Evolutionary conservation across 371 early-diverging fungal genomes (phyloP).

Genomic region (Mucor racemosus): DNA sequence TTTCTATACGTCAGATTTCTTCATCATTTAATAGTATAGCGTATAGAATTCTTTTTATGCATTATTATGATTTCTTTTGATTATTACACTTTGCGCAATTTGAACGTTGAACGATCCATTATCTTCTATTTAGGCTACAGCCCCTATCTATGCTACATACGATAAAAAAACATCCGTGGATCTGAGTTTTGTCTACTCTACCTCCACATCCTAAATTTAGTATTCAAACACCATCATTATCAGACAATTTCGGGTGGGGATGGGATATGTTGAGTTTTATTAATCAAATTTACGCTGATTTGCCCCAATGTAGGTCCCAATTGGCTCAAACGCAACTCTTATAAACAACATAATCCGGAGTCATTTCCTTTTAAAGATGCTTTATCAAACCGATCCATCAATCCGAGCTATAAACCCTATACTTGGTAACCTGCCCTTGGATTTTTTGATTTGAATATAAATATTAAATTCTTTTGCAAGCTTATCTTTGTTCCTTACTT

Average conservation of each 20-base stretch:
- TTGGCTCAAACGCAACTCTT: conserved; percentile 8
- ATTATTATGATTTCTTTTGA: not conserved
- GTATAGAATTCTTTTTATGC: not conserved
- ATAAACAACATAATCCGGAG: conserved; percentile 13
- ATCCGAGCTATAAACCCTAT: conserved; percentile 18
- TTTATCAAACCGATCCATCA: conserved; percentile 16
- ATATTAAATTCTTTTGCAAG: not conserved
- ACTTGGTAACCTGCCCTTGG: conserved; percentile 15
- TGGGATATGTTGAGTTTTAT: conserved; percentile 2
- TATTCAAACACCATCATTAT: not conserved
- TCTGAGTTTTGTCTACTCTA: not conserved
- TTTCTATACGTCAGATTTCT: conserved; percentile 17
- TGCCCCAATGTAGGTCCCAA: not conserved
- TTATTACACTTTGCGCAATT: not conserved
- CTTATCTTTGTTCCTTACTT: not conserved
- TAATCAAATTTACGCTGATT: not conserved
- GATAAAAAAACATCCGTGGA: not conserved
- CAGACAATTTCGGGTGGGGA: conserved; percentile 6
- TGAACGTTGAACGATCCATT: too few relatives aligned
- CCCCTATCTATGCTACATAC: too few relatives aligned
- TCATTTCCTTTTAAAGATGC: conserved; percentile 16
- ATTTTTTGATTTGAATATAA: not conserved
- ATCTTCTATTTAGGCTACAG: too few relatives aligned
- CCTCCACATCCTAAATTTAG: conserved; percentile 1
- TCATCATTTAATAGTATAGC: not conserved